Base-by-base conservation (phyloP, 192 early-diverging fungal genomes). In the Funneliformis geosporum region DNA sequence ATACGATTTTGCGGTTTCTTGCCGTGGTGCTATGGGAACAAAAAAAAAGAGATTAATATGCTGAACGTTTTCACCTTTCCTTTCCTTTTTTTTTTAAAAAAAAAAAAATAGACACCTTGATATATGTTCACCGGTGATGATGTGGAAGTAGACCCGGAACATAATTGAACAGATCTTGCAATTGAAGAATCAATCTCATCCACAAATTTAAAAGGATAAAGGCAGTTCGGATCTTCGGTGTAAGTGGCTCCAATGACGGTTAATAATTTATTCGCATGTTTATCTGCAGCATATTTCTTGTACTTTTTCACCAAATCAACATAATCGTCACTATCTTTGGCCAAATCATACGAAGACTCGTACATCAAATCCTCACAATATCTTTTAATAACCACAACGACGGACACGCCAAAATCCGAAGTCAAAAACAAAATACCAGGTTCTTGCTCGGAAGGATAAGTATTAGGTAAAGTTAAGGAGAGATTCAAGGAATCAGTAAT, bases 261-360 rank as follows among this genome's bases (percentile, higher is more conserved):
- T 12, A 71, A 23, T 14, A 43, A 50, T 71, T 71, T 71, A 71
- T 71, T 71, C 47, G n/a, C 69, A 71, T 71, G 69, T 47, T 42
- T 71, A 27, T 71, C 43, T 4, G n/a, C 27, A 27, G 69, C 69
- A 71, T 71, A 71, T 46, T 40, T 43, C 27, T 71, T 71, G 25
- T 71, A 71, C 25, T n/a, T 21, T 43, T 50, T 47, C 46, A 71
- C 69, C n/a, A 28, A 71, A 23, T 28, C 69, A 16, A 23, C 5
- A 71, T 71, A 69, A n/a, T 43, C 18, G 23, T n/a, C 18, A 69
- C 43, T 5, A 43, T 71, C 69, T 0, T 28, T 23, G 47, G 14
- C 9, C 14, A 27, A n/a, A 71, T 55, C 50, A 0, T 44, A 10
- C 6, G 8, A 10, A 55, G 50, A 44, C 9, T 44, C 9, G 9